Evolutionary conservation across 129 eudicot genomes (phyloP).

Genomic region (Apium graveolens): DNA sequence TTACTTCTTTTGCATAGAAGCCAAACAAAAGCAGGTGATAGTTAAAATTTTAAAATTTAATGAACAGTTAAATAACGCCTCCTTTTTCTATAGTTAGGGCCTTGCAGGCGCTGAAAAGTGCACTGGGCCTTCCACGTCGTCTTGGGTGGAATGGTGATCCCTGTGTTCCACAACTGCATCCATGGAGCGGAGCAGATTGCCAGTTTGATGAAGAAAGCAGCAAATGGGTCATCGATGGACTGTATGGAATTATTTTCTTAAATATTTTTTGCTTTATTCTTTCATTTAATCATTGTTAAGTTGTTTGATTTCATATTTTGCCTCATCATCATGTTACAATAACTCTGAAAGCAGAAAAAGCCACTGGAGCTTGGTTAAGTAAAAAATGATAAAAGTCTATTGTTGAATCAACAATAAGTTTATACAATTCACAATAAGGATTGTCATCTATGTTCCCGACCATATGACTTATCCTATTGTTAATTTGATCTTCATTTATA

Average conservation of each 20-base stretch:
- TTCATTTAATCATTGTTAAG: not conserved
- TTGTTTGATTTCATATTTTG: not conserved
- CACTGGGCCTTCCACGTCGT: constrained; percentile 91
- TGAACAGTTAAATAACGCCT: constrained; percentile 1
- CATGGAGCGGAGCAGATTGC: constrained; percentile 99
- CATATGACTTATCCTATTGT: not conserved
- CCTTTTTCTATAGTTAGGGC: constrained; percentile 55
- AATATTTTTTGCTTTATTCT: not conserved
- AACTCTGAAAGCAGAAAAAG: not conserved
- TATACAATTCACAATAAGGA: not conserved
- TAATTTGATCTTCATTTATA: not conserved
- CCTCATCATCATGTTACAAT: not conserved
- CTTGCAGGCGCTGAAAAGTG: constrained; percentile 53
- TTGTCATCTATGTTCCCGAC: not conserved
- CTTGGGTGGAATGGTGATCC: constrained; percentile 99
- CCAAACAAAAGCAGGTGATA: not conserved
- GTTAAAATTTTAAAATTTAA: not conserved
- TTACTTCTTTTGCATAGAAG: not conserved
- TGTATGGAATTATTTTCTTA: constrained; percentile 45
- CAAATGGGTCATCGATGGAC: constrained; percentile 95
- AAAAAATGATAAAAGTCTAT: not conserved
- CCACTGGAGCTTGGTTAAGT: not conserved
- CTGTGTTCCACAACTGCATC: constrained; percentile 96
- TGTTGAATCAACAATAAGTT: not conserved
- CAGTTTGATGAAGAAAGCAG: constrained; percentile 50